phyloP scores from a whole-genome alignment of 2,329 filamentous ascomycete species.

The Diplocarpon rosae region DNA sequence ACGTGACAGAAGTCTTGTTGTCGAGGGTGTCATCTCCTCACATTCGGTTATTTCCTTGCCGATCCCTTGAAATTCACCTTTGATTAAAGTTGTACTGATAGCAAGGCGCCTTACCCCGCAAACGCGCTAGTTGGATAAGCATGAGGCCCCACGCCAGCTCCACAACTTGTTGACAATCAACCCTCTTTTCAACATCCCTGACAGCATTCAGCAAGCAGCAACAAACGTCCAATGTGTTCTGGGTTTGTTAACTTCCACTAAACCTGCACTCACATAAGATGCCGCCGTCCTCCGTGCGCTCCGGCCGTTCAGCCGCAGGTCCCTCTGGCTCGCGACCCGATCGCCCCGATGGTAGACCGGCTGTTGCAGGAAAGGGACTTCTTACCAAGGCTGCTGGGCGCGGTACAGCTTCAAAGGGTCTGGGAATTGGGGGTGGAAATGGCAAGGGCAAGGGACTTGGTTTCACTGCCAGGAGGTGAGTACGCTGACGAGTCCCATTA shows the following conservation, averaged over 20 bases:
- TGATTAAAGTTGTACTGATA: too few relatives aligned
- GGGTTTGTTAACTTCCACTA: too few relatives aligned
- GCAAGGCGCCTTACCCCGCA: too few relatives aligned
- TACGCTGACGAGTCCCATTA: not conserved
- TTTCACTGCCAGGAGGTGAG: slow-evolving; percentile 5
- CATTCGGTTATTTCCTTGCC: not conserved
- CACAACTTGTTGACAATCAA: too few relatives aligned
- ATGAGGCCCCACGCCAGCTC: too few relatives aligned
- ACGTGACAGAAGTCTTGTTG: not conserved
- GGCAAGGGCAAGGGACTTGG: slow-evolving; percentile 3
- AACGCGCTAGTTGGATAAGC: too few relatives aligned
- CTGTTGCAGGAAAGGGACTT: not conserved
- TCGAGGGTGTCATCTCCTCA: not conserved
- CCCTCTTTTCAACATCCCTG: too few relatives aligned
- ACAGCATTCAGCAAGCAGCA: too few relatives aligned
- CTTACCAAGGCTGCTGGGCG: too few relatives aligned
- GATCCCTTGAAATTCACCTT: not conserved
- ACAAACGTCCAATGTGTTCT: too few relatives aligned
- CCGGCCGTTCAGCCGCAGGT: too few relatives aligned
- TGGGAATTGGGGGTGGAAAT: slow-evolving; percentile 1
- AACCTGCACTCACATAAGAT: not conserved
- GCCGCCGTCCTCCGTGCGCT: not conserved
- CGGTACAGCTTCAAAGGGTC: slow-evolving; percentile 1
- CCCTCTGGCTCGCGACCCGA: too few relatives aligned
- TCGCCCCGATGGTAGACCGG: not conserved